These are phyloP conservation scores for Nicotiana paniculata DNA, from an alignment of 257 asterid genomes.

Conservation along the genomic window DNA sequence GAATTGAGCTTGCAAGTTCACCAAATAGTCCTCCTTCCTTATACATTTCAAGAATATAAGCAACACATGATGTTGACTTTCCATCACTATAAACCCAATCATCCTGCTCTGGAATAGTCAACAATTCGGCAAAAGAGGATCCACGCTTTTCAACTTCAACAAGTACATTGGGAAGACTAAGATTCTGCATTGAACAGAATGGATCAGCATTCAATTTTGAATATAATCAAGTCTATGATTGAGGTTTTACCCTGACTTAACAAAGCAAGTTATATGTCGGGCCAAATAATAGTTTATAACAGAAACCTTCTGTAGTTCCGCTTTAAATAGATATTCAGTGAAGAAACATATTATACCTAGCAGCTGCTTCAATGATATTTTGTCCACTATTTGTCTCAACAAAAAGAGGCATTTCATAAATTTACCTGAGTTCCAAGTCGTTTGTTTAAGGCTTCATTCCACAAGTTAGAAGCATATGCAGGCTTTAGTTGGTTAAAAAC, in stretches of 20 bases:
- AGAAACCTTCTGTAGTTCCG: not conserved
- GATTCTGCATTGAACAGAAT: constrained; percentile 39
- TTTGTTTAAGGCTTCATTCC: constrained; percentile 92
- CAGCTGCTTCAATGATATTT: not conserved
- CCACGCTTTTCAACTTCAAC: constrained; percentile 87
- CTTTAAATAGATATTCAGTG: not conserved
- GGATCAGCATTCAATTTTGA: not conserved
- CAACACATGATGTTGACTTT: constrained; percentile 84
- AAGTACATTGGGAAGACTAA: constrained; percentile 63
- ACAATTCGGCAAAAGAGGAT: constrained; percentile 69
- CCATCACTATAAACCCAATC: constrained; percentile 82
- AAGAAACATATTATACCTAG: not conserved
- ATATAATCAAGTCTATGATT: not conserved
- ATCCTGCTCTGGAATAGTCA: constrained; percentile 85
- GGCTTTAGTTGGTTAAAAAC: constrained; percentile 78
- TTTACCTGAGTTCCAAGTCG: constrained; percentile 86
- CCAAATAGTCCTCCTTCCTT: constrained; percentile 91
- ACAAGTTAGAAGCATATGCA: constrained; percentile 75
- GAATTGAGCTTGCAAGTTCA: constrained; percentile 53
- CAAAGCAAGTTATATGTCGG: not conserved
- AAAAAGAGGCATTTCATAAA: not conserved
- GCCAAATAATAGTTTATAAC: not conserved
- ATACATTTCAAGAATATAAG: constrained; percentile 81
- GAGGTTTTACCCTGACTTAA: not conserved
- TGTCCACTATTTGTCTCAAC: not conserved